Evolutionary conservation across 1,284 basidiomycete genomes (phyloP), one percentile per base, ranked within the genome.

Genomic region (Wallemia ichthyophaga): DNA sequence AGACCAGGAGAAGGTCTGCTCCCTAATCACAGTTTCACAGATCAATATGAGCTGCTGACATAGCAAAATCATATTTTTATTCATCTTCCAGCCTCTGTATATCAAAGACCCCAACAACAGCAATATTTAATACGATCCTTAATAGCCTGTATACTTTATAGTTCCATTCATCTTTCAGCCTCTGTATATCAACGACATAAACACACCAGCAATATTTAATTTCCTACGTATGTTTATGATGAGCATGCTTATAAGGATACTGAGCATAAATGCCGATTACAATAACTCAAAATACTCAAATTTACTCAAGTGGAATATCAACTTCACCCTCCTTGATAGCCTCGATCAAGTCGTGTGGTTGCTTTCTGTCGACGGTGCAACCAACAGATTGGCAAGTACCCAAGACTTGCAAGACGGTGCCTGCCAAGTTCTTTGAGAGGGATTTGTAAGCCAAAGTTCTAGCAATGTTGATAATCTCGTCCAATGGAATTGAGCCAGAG

Each of bases 361-460:
- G 83, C 71, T 81, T 77, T 67, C 92, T 91, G 70, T 98, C 88
- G 62, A 99, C 78, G 60, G 89, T 95, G 81, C 91, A 96, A 59
- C 94, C 92, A 66, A 98, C 77, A 63, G 73, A 74, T 76, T 98
- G 92, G 62, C 86, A 85, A 56, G 87, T 91, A 61, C 86, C 87
- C 67, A 91, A 74, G 68, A 91, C 88, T 79, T 91, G 86, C 80
- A 95, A 95, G 66, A 82, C 85, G 65, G 82, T 83, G 61, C 85
- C 83, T 21, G 86, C 79, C 60, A 98, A 77, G 66, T 81, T 78
- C 77, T 91, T 94, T 66, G 91, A 84, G 63, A 98, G 77, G 15
- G 91, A 96, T 75, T 96, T 96, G 75, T 76, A 76, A 71, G 80
- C 82, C 91, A 99, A 95, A 66, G 82, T 94, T 71, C 94, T 84